Base-by-base conservation (phyloP, 1,139 yeast species). In the Yamadazyma sp. region DNA sequence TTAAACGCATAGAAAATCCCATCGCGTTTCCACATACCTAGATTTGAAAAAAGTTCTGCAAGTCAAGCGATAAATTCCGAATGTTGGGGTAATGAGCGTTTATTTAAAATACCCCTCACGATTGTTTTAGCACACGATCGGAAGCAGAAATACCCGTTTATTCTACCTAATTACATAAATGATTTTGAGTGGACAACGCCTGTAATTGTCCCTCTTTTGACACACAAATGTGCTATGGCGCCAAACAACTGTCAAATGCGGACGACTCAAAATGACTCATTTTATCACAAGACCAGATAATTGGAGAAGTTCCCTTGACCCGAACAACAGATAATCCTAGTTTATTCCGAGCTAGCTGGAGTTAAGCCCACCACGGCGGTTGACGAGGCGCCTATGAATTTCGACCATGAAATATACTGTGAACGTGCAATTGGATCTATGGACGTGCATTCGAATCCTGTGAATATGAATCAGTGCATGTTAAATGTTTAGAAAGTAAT, bases 61-160 rank as follows among this genome's bases (percentile, higher is more conserved):
- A 10, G 25, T 4, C 18, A 27, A 27, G 20, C 29, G 29, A 27
- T 13, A 27, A 27, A 27, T 27, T 33, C 35, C 35, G 35, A 33
- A 33, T 33, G 31, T 33, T 33, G 35, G 35, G 35, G 35, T 33
- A 33, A 18, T 11, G 23, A 16, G 16, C 29, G 11, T 18, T 18
- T 4, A 23, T 25, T 25, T 6, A 13, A 11, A 12, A 13, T 31
- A 24, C 34, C 34, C 34, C 34, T 31, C 34, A 31, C 24, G 25
- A 12, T 13, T 31, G 15, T 23, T 23, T 23, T 12, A 15, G 29
- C 29, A 27, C 29, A 27, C 29, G 29, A 27, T 14, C 29, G 9
- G n/a, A 8, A 27, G 29, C n/a, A 6, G n/a, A 15, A 9, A 15
- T 5, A 27, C 5, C 21, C 21, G 21, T 18, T 18, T 18, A 6